Percentiles rank a stretch among this genome's conserved stretches.
Conservation (phyloP, 257 asterid genomes). For the Osmanthus fragrans region DNA sequence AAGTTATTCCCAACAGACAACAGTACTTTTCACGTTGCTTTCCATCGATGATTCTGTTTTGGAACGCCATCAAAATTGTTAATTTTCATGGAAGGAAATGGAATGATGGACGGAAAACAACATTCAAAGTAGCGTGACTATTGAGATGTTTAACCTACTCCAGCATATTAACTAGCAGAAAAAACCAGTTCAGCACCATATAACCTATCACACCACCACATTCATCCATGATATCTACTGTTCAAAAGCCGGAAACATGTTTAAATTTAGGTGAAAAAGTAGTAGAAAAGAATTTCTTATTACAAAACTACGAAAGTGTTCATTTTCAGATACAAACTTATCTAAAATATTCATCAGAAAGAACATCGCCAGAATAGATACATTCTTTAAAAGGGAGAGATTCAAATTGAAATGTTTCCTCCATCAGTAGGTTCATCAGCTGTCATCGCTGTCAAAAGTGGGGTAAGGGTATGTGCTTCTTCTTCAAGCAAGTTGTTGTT, state of each 20-base stretch:
- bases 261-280: neutral
- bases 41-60: too few species aligned
- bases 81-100: too few species aligned
- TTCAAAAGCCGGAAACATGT: neutral
- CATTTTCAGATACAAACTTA: neutral
- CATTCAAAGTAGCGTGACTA: too few species aligned
- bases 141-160: too few species aligned
- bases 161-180: neutral
- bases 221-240: neutral
- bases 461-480: neutral
- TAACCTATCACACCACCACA: neutral
- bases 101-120: too few species aligned
- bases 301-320: neutral
- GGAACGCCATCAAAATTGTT: too few species aligned
- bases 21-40: too few species aligned
- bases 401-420: neutral
- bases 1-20: too few species aligned
- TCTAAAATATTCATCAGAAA: neutral
- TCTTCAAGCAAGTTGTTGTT: neutral
- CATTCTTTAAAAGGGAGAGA: neutral
- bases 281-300: neutral
- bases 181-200: neutral
- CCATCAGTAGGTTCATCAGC: neutral
- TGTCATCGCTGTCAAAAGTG: conserved; percentile 2
- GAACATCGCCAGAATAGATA: neutral